A percentile compares a stretch with the other conserved stretches of the same genome.
Conservation (phyloP, 305 asterid species). For the Euphrasia arctica region DNA sequence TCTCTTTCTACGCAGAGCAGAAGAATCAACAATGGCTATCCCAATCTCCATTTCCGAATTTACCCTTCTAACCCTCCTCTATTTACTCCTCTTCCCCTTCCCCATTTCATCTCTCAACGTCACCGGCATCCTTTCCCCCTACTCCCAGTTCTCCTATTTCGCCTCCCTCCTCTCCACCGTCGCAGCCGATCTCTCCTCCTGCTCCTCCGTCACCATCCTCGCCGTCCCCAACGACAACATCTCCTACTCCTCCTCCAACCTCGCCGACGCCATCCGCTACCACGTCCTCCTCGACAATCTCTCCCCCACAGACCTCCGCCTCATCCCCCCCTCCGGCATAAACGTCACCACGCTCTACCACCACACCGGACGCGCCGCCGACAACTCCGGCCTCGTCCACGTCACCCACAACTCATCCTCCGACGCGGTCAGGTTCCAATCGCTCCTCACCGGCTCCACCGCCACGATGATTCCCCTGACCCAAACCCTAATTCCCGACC, state of each 20-base stretch:
- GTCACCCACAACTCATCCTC: slow-evolving; percentile 46
- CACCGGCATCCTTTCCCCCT: slow-evolving; percentile 52
- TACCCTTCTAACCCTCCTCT: slow-evolving; percentile 48
- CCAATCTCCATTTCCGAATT: slow-evolving; percentile 41
- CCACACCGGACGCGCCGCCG: slow-evolving; percentile 69
- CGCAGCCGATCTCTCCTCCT: slow-evolving; percentile 56
- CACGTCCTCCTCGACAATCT: slow-evolving; percentile 72
- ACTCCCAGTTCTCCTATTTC: slow-evolving; percentile 62
- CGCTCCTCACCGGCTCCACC: slow-evolving; percentile 45
- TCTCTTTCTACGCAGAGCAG: not conserved
- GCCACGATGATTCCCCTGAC: slow-evolving; percentile 53
- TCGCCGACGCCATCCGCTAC: slow-evolving; percentile 75
- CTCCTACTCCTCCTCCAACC: slow-evolving; percentile 35
- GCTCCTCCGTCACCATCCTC: slow-evolving; percentile 41
- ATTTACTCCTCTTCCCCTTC: slow-evolving; percentile 38
- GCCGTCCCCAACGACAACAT: slow-evolving; percentile 38
- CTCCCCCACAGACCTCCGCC: slow-evolving; percentile 56
- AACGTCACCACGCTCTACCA: slow-evolving; percentile 70
- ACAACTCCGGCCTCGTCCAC: slow-evolving; percentile 58
- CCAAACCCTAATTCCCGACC: slow-evolving; percentile 37
- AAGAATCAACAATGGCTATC: slow-evolving; percentile 41
- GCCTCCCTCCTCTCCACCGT: slow-evolving; percentile 54
- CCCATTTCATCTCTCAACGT: slow-evolving; percentile 47
- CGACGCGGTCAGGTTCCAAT: slow-evolving; percentile 39
- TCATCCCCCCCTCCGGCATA: slow-evolving; percentile 50